Evolutionary conservation across 176 grass and related monocot species (phyloP).

Genomic region (Musa itinerans): DNA sequence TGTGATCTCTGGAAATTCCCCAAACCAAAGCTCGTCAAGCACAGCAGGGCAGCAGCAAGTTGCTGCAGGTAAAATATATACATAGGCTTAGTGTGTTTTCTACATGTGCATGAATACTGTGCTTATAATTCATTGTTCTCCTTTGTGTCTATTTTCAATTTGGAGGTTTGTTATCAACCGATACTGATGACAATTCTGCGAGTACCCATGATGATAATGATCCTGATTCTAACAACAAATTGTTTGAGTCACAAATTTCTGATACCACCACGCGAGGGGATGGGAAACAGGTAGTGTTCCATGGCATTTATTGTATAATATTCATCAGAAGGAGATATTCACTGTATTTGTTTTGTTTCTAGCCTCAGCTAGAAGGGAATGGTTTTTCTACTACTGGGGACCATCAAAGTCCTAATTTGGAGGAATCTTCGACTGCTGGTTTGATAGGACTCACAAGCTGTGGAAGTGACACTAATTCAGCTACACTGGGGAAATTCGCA

Average conservation of each 20-base stretch:
- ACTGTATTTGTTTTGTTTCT: neutral
- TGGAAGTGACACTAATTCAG: neutral
- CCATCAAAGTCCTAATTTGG: neutral
- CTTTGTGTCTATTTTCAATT: neutral
- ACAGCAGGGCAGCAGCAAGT: neutral
- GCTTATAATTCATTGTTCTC: neutral
- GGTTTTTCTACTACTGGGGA: neutral
- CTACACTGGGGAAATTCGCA: slow-evolving; percentile 31
- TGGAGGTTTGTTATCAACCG: neutral
- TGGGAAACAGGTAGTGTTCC: slow-evolving; percentile 3
- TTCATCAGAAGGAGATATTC: neutral
- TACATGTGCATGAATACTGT: neutral
- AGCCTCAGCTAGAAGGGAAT: neutral
- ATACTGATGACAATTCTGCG: neutral
- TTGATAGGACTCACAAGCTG: neutral
- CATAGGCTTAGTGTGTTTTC: neutral
- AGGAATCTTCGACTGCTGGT: neutral
- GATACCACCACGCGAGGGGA: neutral
- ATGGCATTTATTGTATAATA: neutral
- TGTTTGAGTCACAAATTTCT: slow-evolving; percentile 1
- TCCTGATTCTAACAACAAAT: neutral
- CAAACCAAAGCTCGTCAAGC: neutral
- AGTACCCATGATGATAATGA: neutral
- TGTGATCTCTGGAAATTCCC: neutral
- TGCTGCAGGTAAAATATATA: neutral